Conservation (phyloP, 2,329 filamentous ascomycete genomes). For the Phoma sp. region DNA sequence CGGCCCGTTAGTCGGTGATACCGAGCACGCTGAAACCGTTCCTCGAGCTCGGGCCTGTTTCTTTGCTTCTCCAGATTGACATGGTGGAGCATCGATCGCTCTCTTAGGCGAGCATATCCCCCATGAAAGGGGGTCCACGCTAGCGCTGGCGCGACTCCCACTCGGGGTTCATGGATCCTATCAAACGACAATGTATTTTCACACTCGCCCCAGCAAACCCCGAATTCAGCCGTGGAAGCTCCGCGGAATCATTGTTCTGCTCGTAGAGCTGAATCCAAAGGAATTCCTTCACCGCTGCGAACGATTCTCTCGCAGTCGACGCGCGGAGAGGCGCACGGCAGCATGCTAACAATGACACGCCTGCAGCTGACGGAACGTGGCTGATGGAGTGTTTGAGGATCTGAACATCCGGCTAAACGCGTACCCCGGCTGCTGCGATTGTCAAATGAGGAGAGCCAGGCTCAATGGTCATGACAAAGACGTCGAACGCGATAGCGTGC, state of each 20-base stretch:
- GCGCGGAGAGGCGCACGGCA: not conserved
- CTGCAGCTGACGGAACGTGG: slow-evolving; percentile 13
- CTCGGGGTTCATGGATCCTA: slow-evolving; percentile 7
- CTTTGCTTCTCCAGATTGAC: not conserved
- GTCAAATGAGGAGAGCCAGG: not conserved
- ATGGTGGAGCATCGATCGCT: slow-evolving; percentile 3
- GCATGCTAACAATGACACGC: not conserved
- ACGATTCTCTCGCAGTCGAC: not conserved
- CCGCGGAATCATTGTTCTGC: not conserved
- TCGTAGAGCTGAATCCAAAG: not conserved
- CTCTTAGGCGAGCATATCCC: not conserved
- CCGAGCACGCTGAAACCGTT: not conserved
- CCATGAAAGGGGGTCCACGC: slow-evolving; percentile 5
- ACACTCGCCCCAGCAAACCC: not conserved
- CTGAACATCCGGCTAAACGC: slow-evolving; percentile 5
- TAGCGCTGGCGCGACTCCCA: slow-evolving; percentile 2
- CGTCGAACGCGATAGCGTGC: not conserved
- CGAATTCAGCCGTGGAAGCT: not conserved
- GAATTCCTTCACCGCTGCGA: not conserved
- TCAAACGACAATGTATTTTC: slow-evolving; percentile 1
- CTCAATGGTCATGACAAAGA: not conserved
- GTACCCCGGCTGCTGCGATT: slow-evolving; percentile 5
- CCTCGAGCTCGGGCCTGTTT: not conserved
- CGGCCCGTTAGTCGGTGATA: slow-evolving; percentile 4
- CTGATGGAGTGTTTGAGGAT: not conserved